Evolutionary conservation across 2,329 filamentous ascomycete genomes (phyloP), one percentile per base, ranked within the genome.

Genomic region (Neofusicoccum parvum): DNA sequence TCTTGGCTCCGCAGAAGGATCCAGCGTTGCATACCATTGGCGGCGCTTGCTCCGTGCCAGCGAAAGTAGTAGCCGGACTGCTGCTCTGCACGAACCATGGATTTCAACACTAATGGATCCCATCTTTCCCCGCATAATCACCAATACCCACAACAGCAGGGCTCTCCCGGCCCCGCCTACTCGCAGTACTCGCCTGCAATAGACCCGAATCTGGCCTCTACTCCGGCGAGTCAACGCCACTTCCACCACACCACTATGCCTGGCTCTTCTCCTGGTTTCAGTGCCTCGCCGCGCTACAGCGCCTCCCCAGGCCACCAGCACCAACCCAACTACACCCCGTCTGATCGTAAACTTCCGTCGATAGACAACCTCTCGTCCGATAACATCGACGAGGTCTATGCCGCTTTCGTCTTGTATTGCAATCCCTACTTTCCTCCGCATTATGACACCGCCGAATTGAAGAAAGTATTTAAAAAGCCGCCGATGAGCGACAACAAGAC

Each of bases 401-500:
- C 94, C 67, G 79, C 83, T 70, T 97, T 97, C 76, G 91, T 97
- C 71, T 83, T 97, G 65, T 92, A 93, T 78, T 97, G 94, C 82
- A 97, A 97, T 76, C 94, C 94, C 5, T 88, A 87, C 49, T 88
- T 97, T 58, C 83, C 90, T 2, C 75, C 84, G n/a, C 85, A 87
- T 15, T 86, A 86, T 49, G 90, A 96, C 77, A 90, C 91, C 0
- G 78, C 83, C 3, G 87, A 89, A 63, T 80, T 97, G 54, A 87
- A 88, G 65, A 91, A 91, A 71, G 87, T 88, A 12, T 97, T 97
- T 76, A 86, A 89, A 53, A 88, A 83, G 34, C 92, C 92, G 1
- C 94, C 94, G 4, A 92, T 90, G 73, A 96, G 92, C 74, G 93
- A 94, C 71, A 92, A 92, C 67, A 96, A 96, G 77, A 88, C 84